These are phyloP conservation scores for Digitaria exilis DNA, from an alignment of 202 grass and related monocot species.

Conservation along the genomic window DNA sequence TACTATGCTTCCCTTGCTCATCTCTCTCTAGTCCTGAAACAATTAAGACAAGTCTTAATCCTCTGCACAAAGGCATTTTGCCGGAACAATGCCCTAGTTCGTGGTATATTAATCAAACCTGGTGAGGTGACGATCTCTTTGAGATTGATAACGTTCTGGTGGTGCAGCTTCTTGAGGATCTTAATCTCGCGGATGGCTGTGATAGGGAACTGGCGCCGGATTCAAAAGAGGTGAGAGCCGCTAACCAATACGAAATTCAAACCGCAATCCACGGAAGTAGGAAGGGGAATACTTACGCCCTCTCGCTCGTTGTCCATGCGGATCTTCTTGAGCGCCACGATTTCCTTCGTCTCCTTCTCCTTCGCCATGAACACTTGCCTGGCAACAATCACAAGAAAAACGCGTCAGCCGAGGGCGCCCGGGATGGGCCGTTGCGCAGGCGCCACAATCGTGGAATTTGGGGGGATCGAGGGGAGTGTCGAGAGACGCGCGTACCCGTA, in stretches of 20 bases:
- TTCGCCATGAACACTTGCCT: constrained; percentile 96
- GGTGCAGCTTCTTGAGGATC: constrained; percentile 93
- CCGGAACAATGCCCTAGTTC: neutral
- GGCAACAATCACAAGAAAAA: neutral
- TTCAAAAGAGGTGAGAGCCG: neutral
- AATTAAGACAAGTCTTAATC: neutral
- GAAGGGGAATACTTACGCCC: constrained; percentile 56
- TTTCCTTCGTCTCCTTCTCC: constrained; percentile 77
- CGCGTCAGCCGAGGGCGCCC: neutral
- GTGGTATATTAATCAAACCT: constrained; percentile 38
- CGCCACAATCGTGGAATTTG: neutral
- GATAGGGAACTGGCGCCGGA: constrained; percentile 74
- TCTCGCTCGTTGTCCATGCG: constrained; percentile 98
- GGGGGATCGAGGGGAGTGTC: neutral
- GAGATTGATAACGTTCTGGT: constrained; percentile 84
- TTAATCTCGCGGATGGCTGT: constrained; percentile 97
- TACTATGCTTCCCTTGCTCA: constrained; percentile 55
- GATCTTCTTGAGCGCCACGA: constrained; percentile 96
- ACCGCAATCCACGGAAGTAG: neutral
- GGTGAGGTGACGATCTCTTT: constrained; percentile 96
- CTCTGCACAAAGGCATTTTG: neutral
- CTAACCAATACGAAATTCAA: neutral
- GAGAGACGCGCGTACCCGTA: constrained; percentile 61
- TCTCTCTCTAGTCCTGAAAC: constrained; percentile 46
- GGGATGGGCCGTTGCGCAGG: neutral